Evolutionary conservation across 2,329 filamentous ascomycete species (phyloP).

Genomic region (Pseudogymnoascus sp.): DNA sequence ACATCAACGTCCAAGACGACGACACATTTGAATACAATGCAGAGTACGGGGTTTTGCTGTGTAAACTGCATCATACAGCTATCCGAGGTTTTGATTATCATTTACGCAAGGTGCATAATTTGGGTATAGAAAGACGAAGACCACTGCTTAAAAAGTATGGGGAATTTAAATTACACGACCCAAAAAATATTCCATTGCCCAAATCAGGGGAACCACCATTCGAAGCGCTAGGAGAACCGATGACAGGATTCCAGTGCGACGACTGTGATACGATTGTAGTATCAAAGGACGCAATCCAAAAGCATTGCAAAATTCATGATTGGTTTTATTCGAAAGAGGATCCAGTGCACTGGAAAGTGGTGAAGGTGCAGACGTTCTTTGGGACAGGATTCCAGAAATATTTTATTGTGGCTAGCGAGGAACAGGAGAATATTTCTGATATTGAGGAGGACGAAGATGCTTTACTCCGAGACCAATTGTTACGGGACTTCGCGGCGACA

Average conservation of each 20-base stretch:
- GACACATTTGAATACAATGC: background rate
- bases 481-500: background rate
- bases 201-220: background rate
- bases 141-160: background rate
- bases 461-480: background rate
- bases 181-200: background rate
- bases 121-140: background rate
- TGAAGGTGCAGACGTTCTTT: conserved; percentile 10
- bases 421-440: background rate
- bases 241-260: background rate
- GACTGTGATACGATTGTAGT: background rate
- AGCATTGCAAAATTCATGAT: background rate
- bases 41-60: background rate
- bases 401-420: background rate
- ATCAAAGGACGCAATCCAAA: background rate
- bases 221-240: background rate
- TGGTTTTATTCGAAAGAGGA: background rate
- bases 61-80: background rate
- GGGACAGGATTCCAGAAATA: background rate
- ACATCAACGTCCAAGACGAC: background rate
- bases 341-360: background rate
- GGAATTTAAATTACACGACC: background rate
- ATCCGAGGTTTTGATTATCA: background rate
- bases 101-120: background rate
- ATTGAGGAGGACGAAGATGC: background rate